Base-by-base conservation (phyloP, 495 filamentous ascomycete genomes). In the Lasiosphaeria miniovina region DNA sequence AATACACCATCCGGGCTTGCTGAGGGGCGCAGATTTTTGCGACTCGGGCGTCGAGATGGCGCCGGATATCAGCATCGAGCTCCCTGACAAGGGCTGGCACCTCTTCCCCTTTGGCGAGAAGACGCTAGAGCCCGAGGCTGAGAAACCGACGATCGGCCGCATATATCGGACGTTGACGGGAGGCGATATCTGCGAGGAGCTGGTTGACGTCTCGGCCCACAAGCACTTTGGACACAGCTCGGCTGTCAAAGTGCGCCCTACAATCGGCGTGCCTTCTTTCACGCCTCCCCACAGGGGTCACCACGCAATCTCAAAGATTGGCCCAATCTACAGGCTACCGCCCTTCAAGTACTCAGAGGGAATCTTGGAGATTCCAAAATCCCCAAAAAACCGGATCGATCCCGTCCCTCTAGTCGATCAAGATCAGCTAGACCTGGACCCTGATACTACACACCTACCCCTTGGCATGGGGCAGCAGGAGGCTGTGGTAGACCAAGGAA, bases 191-290 rank as follows among this genome's bases (percentile, higher is more conserved):
- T 64, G 62, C 50, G 60, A 68, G 61, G 67, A 67, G 14, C 35
- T 58, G 8, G 67, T 71, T 4, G 66, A 73, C 32, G 59, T 72
- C 15, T 70, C 72, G 3, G 59, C 57, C 36, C 68, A 74, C 59
- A 43, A 57, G 4, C 69, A 75, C 32, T 55, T 60, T 40, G 63
- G 62, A 6, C 73, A 72, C 45, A 70, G 40, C 54, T 62, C 65
- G 5, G 62, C 61, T 35, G 52, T 66, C 54, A 76, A 77, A 43
- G 67, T 76, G 52, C 71, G 70, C 10, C 67, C 69, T 35, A 66
- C 69, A 17, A 7, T 58, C 14, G 69, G 63, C 0, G 12, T 70
- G 8, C 6, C 46, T 1, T 48, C 36, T 9, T 54, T 49, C 4
- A 61, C 45, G 24, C 36, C 17, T 10, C n/a, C 32, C 4, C 31